Percentiles rank a stretch among this genome's conserved stretches.
These are phyloP conservation scores for Oryza brachyantha DNA, from an alignment of 176 grass and related monocot genomes.

Conservation along the genomic window DNA sequence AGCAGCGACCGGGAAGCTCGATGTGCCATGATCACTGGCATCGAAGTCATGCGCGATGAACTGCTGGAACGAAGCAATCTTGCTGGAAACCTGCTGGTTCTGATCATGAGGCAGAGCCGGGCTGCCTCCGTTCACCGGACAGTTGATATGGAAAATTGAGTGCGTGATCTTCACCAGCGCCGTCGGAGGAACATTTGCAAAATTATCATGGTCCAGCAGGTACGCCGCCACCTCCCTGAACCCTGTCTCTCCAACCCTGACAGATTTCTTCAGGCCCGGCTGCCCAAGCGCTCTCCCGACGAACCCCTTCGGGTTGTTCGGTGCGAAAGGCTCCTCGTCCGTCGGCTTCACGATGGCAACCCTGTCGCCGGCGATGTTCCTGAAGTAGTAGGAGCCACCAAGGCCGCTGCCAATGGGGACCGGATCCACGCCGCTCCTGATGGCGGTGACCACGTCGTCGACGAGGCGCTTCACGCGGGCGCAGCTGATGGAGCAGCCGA, in stretches of 20 bases:
- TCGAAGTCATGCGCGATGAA: conserved; percentile 76
- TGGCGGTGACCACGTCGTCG: conserved; percentile 61
- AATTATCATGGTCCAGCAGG: conserved; percentile 75
- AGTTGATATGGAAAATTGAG: conserved; percentile 66
- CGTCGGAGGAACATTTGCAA: conserved; percentile 78
- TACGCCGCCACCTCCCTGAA: conserved; percentile 88
- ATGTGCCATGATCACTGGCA: conserved; percentile 74
- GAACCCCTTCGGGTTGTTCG: conserved; percentile 79
- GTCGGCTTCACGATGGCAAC: conserved; percentile 85
- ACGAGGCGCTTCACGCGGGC: conserved; percentile 46
- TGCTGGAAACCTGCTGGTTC: conserved; percentile 48
- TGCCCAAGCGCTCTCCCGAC: conserved; percentile 67
- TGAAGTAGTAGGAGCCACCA: conserved; percentile 84
- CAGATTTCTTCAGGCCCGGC: conserved; percentile 78
- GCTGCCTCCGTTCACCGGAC: conserved; percentile 30
- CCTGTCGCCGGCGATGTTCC: conserved; percentile 48
- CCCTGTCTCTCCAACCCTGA: conserved; percentile 80
- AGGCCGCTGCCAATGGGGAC: conserved; percentile 62
- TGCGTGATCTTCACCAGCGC: conserved; percentile 82
- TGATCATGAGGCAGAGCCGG: conserved; percentile 36
- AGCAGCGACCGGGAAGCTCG: conserved; percentile 64
- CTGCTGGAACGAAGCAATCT: conserved; percentile 88
- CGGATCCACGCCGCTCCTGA: conserved; percentile 54
- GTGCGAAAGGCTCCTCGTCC: conserved; percentile 81
- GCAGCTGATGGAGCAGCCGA: conserved; percentile 52